A percentile compares a stretch with the other conserved stretches of the same genome.
Evolutionary conservation across 805 yeast genomes (phyloP).

Genomic region (Lipomyces kockii): DNA sequence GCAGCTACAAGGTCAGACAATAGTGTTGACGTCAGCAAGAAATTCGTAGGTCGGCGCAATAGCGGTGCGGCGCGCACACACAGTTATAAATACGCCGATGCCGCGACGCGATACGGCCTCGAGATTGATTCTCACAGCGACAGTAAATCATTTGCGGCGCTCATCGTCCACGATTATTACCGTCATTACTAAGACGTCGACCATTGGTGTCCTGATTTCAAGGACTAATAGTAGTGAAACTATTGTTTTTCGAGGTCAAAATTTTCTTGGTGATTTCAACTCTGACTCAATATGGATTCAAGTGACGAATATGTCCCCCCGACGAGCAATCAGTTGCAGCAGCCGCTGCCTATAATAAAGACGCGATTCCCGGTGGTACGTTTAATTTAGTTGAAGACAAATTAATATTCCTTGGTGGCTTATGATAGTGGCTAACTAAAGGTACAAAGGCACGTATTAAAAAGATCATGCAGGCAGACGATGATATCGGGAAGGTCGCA

Average conservation of each 20-base stretch:
- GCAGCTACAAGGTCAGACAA: no score
- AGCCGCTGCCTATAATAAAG: slow-evolving; percentile 40
- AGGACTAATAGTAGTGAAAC: background rate
- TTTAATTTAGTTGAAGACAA: background rate
- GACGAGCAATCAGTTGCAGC: background rate
- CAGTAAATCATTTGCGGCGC: background rate
- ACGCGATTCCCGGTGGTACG: slow-evolving; percentile 51
- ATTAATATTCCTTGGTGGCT: background rate
- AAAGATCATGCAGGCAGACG: slow-evolving; percentile 96
- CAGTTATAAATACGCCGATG: slow-evolving; percentile 4
- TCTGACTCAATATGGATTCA: background rate
- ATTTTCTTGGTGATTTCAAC: background rate
- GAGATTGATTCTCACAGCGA: background rate
- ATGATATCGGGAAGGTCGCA: slow-evolving; percentile 97
- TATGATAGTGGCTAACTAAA: background rate
- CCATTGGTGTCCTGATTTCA: background rate
- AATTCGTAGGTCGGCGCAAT: background rate
- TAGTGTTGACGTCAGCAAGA: no score
- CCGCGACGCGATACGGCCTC: no score
- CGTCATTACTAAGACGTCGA: background rate
- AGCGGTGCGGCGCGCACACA: background rate
- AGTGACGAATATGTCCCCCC: background rate
- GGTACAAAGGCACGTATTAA: slow-evolving; percentile 78
- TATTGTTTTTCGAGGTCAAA: background rate
- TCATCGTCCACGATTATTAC: background rate